These are phyloP conservation scores for Amanita thiersii DNA, from an alignment of 768 basidiomycete species.

Conservation along the genomic window DNA sequence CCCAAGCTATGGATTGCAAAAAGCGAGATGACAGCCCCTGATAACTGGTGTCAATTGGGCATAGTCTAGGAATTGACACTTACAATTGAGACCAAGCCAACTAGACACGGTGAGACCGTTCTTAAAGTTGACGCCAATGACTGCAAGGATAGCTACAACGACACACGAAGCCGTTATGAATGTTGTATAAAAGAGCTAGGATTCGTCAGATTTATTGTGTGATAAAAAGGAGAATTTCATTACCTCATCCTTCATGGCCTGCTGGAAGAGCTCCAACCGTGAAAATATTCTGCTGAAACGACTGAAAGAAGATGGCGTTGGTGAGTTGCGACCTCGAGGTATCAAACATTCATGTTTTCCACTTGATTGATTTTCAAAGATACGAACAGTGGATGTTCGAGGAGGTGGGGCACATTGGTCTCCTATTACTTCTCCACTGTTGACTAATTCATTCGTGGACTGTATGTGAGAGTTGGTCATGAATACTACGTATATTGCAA, in stretches of 20 bases:
- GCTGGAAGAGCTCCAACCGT: constrained; percentile 42
- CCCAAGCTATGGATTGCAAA: constrained; percentile 53
- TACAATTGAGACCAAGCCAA: constrained; percentile 53
- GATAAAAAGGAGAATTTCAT: constrained; percentile 10
- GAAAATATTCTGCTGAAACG: constrained; percentile 42
- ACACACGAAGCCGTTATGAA: constrained; percentile 42
- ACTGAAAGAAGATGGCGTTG: constrained; percentile 26
- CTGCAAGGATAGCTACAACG: constrained; percentile 37
- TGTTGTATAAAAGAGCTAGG: constrained; percentile 46
- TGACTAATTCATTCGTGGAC: too few relatives aligned
- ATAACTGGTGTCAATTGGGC: too few relatives aligned
- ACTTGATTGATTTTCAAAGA: too few relatives aligned
- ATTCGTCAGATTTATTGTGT: not conserved
- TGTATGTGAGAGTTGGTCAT: too few relatives aligned
- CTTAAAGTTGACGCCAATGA: constrained; percentile 41
- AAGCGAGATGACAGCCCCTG: constrained; percentile 52
- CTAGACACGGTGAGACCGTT: constrained; percentile 35
- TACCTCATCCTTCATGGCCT: constrained; percentile 60
- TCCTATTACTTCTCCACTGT: too few relatives aligned
- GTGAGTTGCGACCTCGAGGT: constrained; percentile 13
- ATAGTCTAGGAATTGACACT: constrained; percentile 13
- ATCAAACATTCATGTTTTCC: too few relatives aligned
- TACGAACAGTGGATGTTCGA: too few relatives aligned
- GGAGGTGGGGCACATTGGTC: too few relatives aligned
- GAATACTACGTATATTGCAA: too few relatives aligned